Evolutionary conservation across 306 rosid species (phyloP), one percentile per base, ranked within the genome.

Genomic region (Cajanus cajan): DNA sequence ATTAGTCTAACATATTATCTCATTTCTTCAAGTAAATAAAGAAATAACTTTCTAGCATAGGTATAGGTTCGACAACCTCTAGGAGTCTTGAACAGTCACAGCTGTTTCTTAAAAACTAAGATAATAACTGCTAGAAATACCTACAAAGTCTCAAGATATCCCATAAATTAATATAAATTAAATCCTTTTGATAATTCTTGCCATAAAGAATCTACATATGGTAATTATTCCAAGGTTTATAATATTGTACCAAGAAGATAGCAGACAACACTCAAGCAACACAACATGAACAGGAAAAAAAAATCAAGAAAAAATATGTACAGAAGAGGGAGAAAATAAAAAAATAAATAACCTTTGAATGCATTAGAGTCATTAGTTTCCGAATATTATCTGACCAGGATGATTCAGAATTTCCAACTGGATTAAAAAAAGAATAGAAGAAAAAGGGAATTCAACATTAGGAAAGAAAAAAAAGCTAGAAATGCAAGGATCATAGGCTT

Each of bases 341-440:
- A 88, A 19, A 11, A 12, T 22, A 19, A 11, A 12, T 22, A 78
- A 94, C 98, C 97, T 94, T 94, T 3, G 98, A 90, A 61, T 92
- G 74, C 97, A 94, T 78, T n/a, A 90, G 73, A 74, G 74, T 81
- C 86, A 88, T 93, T 24, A 94, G 93, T 65, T 90, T 82, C 4
- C 44, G 18, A 78, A 94, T 92, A 62, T 8, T 19, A 69, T 82
- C 18, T 88, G 97, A 89, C 47, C 73, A 63, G 25, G 79, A 45
- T 18, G 7, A 16, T 25, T 86, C 82, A 48, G 91, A 77, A 18
- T 78, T 78, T 68, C 91, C 97, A 74, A 84, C 97, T 92, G 85
- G 5, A 66, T 68, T 64, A 66, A 59, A 81, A 67, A 24, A 34
- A n/a, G n/a, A n/a, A 57, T 13, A 19, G 12, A 52, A 57, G 39